phyloP scores from a whole-genome alignment of 2,329 filamentous ascomycete genomes.

The Thielaviopsis musarum region DNA sequence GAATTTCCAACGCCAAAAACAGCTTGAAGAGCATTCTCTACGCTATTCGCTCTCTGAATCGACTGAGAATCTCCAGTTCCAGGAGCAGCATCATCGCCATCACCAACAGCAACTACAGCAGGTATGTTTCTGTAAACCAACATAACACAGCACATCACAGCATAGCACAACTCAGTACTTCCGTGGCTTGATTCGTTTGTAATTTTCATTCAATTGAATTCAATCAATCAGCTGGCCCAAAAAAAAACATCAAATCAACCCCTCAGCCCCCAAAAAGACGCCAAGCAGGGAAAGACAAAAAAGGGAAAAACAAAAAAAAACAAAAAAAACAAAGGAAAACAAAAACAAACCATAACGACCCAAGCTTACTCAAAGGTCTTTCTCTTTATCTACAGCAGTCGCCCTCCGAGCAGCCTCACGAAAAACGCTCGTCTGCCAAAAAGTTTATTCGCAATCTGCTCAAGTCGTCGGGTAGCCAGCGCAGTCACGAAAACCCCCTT shows the following conservation, averaged over 20 bases:
- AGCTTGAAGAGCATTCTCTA: constrained; percentile 13
- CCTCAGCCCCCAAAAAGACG: background rate
- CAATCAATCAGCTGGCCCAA: background rate
- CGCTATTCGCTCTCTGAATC: constrained; percentile 9
- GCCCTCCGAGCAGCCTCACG: background rate
- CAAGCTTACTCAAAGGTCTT: background rate
- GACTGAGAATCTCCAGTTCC: background rate
- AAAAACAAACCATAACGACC: background rate
- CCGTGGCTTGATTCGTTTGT: background rate
- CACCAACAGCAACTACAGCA: constrained; percentile 13
- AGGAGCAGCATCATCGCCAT: constrained; percentile 14
- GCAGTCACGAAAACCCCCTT: constrained; percentile 6
- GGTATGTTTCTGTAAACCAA: background rate
- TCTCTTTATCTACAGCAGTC: background rate
- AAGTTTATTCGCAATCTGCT: constrained; percentile 7
- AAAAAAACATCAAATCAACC: background rate
- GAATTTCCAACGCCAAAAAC: constrained; percentile 15
- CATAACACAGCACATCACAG: too few species aligned
- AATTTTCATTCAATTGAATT: background rate
- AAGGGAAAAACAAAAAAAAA: background rate
- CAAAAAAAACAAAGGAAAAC: background rate
- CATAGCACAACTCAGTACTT: background rate
- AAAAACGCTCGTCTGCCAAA: constrained; percentile 6
- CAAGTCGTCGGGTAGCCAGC: constrained; percentile 6
- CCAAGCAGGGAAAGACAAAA: background rate